These are phyloP conservation scores for Ceratocystis variospora DNA, from an alignment of 2,329 filamentous ascomycete genomes.

Conservation along the genomic window DNA sequence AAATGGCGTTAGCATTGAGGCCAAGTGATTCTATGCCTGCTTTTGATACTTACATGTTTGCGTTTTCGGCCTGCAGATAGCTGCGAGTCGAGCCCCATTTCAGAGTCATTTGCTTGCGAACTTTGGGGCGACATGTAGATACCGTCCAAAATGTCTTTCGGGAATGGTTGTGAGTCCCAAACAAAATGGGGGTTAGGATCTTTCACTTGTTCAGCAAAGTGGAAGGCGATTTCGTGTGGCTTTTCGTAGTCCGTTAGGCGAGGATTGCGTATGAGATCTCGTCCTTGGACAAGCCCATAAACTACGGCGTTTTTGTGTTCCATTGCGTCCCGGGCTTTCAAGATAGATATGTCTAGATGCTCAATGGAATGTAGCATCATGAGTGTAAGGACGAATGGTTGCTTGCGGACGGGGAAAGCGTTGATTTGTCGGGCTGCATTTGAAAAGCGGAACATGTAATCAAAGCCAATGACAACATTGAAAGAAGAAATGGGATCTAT, in stretches of 20 bases:
- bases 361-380: conserved; percentile 41
- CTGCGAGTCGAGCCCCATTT: conserved; percentile 5
- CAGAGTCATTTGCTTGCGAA: conserved; percentile 2
- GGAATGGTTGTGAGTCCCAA: conserved; percentile 37
- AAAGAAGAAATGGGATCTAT: conserved; percentile 29
- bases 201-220: conserved; percentile 36
- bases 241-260: conserved; percentile 28
- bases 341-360: conserved; percentile 38
- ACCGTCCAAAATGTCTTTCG: conserved; percentile 36
- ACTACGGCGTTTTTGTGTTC: conserved; percentile 37
- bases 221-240: conserved; percentile 34
- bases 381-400: conserved; percentile 36
- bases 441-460: conserved; percentile 35
- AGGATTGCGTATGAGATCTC: conserved; percentile 30
- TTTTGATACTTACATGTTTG: conserved; percentile 31
- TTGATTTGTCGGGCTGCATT: conserved; percentile 22
- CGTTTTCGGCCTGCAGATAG: conserved; percentile 29
- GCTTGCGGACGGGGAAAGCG: conserved; percentile 22
- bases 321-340: conserved; percentile 26
- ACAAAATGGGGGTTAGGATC: conserved; percentile 28
- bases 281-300: conserved; percentile 28
- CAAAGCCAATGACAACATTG: conserved; percentile 41
- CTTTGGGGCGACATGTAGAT: conserved; percentile 30
- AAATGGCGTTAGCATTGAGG: not conserved
- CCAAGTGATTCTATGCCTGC: not conserved